A percentile compares a stretch with the other conserved stretches of the same genome.
These are phyloP conservation scores for Neofusicoccum sp. DNA, from an alignment of 2,329 filamentous ascomycete species.

Conservation along the genomic window DNA sequence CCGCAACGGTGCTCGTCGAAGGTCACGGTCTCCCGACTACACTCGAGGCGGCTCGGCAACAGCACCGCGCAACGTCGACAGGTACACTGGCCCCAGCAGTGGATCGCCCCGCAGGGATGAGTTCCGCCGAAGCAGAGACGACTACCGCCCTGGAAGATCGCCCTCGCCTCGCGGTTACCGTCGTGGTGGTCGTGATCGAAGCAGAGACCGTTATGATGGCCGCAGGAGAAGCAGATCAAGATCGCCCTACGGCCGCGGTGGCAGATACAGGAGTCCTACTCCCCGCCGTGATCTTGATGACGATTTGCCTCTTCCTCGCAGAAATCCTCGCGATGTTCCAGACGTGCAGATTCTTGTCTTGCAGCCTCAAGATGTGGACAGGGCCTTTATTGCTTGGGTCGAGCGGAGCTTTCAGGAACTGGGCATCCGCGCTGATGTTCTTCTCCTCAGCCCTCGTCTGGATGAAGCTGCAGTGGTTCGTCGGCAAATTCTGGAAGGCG, in stretches of 20 bases:
- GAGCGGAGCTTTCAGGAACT: conserved; percentile 73
- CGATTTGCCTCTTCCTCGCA: conserved; percentile 71
- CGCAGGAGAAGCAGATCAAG: conserved; percentile 64
- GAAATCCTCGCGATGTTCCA: conserved; percentile 75
- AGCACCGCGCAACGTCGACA: conserved; percentile 43
- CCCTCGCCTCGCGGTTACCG: conserved; percentile 47
- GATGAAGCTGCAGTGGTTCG: conserved; percentile 79
- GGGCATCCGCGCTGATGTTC: conserved; percentile 74
- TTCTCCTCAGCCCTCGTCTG: conserved; percentile 77
- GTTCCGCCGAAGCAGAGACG: conserved; percentile 63
- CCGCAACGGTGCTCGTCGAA: conserved; percentile 47
- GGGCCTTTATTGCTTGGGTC: conserved; percentile 79
- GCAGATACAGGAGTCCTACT: conserved; percentile 70
- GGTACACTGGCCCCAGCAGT: conserved; percentile 38
- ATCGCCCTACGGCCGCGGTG: conserved; percentile 66
- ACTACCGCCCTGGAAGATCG: conserved; percentile 55
- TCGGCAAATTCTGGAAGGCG: conserved; percentile 84
- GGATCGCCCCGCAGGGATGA: conserved; percentile 47
- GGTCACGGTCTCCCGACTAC: conserved; percentile 67
- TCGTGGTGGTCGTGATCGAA: conserved; percentile 36
- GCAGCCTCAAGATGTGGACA: conserved; percentile 60
- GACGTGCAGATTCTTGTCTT: conserved; percentile 87
- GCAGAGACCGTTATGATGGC: conserved; percentile 55
- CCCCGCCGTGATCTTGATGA: conserved; percentile 61
- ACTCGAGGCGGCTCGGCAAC: conserved; percentile 49